Base-by-base conservation (phyloP, 768 basidiomycete species). In the Polyporus arcularius region DNA sequence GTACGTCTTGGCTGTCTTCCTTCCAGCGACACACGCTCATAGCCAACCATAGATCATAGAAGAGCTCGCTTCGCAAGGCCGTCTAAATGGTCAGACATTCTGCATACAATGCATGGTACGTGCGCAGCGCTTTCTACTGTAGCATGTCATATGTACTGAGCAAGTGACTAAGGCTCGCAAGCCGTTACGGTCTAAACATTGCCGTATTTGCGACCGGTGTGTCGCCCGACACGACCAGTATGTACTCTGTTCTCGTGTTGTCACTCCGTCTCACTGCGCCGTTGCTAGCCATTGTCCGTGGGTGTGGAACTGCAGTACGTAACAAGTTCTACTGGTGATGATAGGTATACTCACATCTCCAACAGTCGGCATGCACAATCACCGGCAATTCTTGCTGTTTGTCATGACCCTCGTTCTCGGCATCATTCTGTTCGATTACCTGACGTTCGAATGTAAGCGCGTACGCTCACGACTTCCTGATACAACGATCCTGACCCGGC, bases 231-330 rank as follows among this genome's bases (percentile, higher is more conserved):
- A 88, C 68, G 97, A 99, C 69, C 97, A 99, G 94, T 97, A 72
- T 71, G 92, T 79, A 35, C 7, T 21, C 32, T 46, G 5, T 21
- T 10, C 18, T 40, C 9, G 18, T 35, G 51, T 7, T 57, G 38
- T 39, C 6, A 26, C 48, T 7, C 41, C 14, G 9, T 55, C 60
- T 67, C 35, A 60, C 46, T 10, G 38, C 50, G 2, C 31, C 48
- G 31, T 48, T 45, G 31, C 8, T 49, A 96, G 95, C 68, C 96
- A 99, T 68, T 98, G 97, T 67, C 97, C 96, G 1, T 99, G 97
- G 97, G 88, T 98, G 15, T 99, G 96, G 96, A 98, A 98, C 75
- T 98, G 96, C 72, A 87, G 93, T 94, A 71, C 30, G 89, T 60
- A 11, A 26, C 12, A 35, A 62, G 8, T n/a, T 14, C n/a, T 28